These are phyloP conservation scores for Escovopsis weberi DNA, from an alignment of 2,329 filamentous ascomycete species.

Conservation along the genomic window DNA sequence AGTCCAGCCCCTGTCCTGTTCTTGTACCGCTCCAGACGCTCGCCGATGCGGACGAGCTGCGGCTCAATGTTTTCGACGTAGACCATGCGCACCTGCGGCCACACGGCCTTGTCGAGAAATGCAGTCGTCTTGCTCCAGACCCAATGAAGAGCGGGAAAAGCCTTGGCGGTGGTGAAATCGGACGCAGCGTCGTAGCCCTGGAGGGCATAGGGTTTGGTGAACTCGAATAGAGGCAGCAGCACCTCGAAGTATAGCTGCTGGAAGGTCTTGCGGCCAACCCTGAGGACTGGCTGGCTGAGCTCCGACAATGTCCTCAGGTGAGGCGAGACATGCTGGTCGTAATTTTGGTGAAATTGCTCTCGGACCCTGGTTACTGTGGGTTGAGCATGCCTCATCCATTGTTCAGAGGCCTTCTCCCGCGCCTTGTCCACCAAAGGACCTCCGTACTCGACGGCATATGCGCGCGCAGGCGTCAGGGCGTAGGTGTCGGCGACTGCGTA, in stretches of 20 bases:
- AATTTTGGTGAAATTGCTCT: constrained; percentile 45
- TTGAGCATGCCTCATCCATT: constrained; percentile 68
- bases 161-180: constrained; percentile 51
- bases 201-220: constrained; percentile 58
- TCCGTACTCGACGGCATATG: constrained; percentile 56
- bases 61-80: constrained; percentile 92
- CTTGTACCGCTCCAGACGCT: constrained; percentile 67
- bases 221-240: constrained; percentile 60
- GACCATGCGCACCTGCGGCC: constrained; percentile 65
- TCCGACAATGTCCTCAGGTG: constrained; percentile 50
- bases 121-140: constrained; percentile 52
- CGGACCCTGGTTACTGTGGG: constrained; percentile 59
- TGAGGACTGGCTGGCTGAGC: constrained; percentile 56
- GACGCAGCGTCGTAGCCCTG: constrained; percentile 54
- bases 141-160: constrained; percentile 57
- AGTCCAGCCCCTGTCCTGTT: constrained; percentile 19
- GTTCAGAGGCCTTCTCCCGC: constrained; percentile 47
- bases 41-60: constrained; percentile 80
- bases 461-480: constrained; percentile 54
- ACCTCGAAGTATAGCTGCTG: constrained; percentile 57
- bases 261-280: constrained; percentile 45
- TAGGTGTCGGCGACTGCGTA: constrained; percentile 45
- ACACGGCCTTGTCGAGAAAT: constrained; percentile 64
- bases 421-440: constrained; percentile 57
- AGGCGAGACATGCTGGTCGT: constrained; percentile 57